Evolutionary conservation across 768 basidiomycete species (phyloP).

Genomic region (Xerocomus spinulosus): DNA sequence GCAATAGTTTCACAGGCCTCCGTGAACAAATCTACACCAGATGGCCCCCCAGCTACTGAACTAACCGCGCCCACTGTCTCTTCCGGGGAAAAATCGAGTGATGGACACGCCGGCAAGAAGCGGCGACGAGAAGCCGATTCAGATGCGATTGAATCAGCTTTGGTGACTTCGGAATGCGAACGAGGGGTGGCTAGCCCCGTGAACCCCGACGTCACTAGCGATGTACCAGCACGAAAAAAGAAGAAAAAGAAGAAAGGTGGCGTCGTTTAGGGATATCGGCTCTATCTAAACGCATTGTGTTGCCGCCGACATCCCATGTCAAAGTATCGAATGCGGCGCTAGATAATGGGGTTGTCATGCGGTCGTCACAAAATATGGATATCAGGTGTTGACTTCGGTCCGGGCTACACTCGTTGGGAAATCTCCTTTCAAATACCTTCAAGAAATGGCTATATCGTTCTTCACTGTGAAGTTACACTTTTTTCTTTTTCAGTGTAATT

Average conservation of each 20-base stretch:
- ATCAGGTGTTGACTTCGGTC: too few relatives aligned
- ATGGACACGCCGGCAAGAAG: constrained; percentile 10
- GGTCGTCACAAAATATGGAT: background rate
- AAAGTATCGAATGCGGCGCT: background rate
- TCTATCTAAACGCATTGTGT: too few relatives aligned
- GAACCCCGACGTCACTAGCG: background rate
- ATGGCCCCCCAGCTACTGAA: background rate
- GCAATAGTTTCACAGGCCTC: background rate
- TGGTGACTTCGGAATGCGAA: background rate
- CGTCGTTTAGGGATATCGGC: background rate
- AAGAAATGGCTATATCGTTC: too few relatives aligned
- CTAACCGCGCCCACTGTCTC: background rate
- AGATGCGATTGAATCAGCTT: background rate
- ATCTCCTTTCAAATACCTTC: background rate
- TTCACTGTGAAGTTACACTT: too few relatives aligned
- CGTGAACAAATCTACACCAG: background rate
- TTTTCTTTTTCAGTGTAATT: too few relatives aligned
- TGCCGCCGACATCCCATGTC: background rate
- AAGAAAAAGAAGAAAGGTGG: constrained; percentile 17
- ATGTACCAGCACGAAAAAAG: constrained; percentile 19
- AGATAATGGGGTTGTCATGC: background rate
- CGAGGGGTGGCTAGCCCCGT: background rate
- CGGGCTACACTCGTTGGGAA: background rate
- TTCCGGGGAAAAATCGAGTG: background rate
- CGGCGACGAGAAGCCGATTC: constrained; percentile 19